A percentile compares a stretch with the other conserved stretches of the same genome.
phyloP scores from a whole-genome alignment of 176 grass and related monocot species.

The Eleusine coracana region DNA sequence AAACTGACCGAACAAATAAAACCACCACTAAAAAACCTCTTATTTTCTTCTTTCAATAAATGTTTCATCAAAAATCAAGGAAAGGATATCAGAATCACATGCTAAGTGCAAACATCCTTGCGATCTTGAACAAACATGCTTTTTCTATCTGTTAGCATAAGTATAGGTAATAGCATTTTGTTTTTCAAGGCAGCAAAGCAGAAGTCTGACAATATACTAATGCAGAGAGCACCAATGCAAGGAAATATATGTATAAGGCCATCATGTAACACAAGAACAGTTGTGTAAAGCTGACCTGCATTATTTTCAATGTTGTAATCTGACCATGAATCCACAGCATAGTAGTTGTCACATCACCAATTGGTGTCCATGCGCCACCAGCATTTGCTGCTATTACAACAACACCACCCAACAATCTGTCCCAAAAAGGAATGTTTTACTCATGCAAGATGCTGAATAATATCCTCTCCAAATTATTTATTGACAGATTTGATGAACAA shows the following conservation, averaged over 20 bases:
- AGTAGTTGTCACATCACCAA: slow-evolving; percentile 98
- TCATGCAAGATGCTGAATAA: slow-evolving; percentile 15
- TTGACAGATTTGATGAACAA: slow-evolving; percentile 3
- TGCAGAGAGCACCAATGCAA: slow-evolving; percentile 1
- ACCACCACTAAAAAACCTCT: too few species aligned
- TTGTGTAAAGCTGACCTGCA: slow-evolving; percentile 63
- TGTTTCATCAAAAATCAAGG: too few species aligned
- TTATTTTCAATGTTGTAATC: slow-evolving; percentile 74
- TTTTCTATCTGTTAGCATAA: too few species aligned
- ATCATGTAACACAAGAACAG: slow-evolving; percentile 17
- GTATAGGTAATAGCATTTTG: too few species aligned
- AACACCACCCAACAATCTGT: slow-evolving; percentile 92
- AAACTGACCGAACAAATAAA: too few species aligned
- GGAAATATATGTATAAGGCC: slow-evolving; percentile 16
- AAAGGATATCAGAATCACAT: too few species aligned
- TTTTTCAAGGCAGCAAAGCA: too few species aligned
- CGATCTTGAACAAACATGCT: too few species aligned
- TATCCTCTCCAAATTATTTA: slow-evolving; percentile 23
- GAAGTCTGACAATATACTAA: not conserved
- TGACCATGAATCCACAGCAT: slow-evolving; percentile 99
- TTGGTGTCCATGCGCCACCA: slow-evolving; percentile 97
- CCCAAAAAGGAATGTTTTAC: slow-evolving; percentile 44
- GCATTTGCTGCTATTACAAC: slow-evolving; percentile 96
- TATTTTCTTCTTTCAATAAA: too few species aligned
- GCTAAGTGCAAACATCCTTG: too few species aligned